These are phyloP conservation scores for Aspergillus panamensis DNA, from an alignment of 495 filamentous ascomycete species.

Conservation along the genomic window DNA sequence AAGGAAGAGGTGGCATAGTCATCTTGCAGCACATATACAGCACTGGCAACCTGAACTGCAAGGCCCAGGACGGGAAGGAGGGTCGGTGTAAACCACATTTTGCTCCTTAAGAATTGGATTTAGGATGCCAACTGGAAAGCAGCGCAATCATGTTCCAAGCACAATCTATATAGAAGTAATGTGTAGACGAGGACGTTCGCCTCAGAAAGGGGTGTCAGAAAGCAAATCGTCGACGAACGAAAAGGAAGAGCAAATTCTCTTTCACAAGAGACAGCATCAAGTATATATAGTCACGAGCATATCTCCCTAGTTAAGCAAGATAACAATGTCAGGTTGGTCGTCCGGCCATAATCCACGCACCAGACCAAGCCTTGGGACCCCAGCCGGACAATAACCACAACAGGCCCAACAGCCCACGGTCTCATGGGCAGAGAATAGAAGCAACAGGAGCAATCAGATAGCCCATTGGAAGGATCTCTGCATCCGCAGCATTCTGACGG, in stretches of 20 bases:
- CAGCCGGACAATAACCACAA: constrained; percentile 16
- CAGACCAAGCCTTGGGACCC: constrained; percentile 34
- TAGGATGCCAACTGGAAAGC: constrained; percentile 12
- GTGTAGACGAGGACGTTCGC: not conserved
- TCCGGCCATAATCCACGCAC: constrained; percentile 26
- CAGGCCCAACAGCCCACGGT: not conserved
- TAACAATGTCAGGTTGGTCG: not conserved
- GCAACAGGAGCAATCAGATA: not conserved
- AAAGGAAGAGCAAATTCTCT: no score
- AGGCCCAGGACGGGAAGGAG: constrained; percentile 38
- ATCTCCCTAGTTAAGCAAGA: not conserved
- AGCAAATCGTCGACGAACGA: no score
- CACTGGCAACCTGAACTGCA: constrained; percentile 40
- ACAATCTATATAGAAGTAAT: not conserved
- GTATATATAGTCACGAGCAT: not conserved
- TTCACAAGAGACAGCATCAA: not conserved
- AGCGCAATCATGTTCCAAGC: not conserved
- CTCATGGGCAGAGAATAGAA: constrained; percentile 22
- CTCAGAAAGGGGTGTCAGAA: no score
- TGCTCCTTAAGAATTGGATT: constrained; percentile 6
- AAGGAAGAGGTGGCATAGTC: constrained; percentile 44
- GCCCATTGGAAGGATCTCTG: not conserved
- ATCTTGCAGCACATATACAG: constrained; percentile 47
- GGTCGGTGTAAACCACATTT: constrained; percentile 40
- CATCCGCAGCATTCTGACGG: not conserved